These are phyloP conservation scores for Boehmeria nivea DNA, from an alignment of 306 rosid genomes.

Conservation along the genomic window DNA sequence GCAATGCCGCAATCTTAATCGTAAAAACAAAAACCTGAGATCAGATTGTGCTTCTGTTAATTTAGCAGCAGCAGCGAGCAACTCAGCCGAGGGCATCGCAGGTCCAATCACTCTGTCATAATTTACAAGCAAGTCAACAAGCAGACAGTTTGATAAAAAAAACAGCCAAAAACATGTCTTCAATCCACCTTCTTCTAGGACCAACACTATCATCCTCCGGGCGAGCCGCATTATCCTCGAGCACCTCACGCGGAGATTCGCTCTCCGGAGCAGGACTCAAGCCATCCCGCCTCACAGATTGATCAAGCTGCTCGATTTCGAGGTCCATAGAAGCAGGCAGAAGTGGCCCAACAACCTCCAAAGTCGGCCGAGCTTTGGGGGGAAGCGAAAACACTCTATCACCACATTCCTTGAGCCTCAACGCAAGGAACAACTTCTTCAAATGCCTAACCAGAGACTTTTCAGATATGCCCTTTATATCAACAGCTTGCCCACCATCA, in stretches of 20 bases:
- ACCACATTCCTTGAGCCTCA: conserved; percentile 60
- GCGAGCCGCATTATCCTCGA: conserved; percentile 22
- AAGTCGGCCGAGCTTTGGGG: conserved; percentile 56
- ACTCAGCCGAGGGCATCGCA: conserved; percentile 91
- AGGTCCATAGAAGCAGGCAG: conserved; percentile 34
- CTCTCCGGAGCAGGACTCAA: conserved; percentile 26
- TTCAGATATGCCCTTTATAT: conserved; percentile 79
- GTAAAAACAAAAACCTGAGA: conserved; percentile 43
- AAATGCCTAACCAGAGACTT: conserved; percentile 50
- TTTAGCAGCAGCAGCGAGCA: conserved; percentile 92
- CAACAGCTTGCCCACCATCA: conserved; percentile 93
- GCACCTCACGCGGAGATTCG: conserved; percentile 27
- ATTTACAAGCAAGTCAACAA: conserved; percentile 18
- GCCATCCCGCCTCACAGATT: conserved; percentile 29
- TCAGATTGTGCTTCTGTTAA: conserved; percentile 84
- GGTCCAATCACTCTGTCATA: conserved; percentile 71
- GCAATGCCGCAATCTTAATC: too few species aligned
- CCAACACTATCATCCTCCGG: conserved; percentile 45
- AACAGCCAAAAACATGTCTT: not conserved
- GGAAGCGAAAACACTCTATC: conserved; percentile 65
- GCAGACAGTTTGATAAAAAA: not conserved
- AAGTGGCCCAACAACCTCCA: conserved; percentile 65
- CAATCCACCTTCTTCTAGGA: conserved; percentile 48
- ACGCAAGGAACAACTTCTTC: conserved; percentile 63
- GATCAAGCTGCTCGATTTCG: conserved; percentile 19